Evolutionary conservation across 768 basidiomycete genomes (phyloP), one percentile per base, ranked within the genome.

Genomic region (Suillus ampliporus): DNA sequence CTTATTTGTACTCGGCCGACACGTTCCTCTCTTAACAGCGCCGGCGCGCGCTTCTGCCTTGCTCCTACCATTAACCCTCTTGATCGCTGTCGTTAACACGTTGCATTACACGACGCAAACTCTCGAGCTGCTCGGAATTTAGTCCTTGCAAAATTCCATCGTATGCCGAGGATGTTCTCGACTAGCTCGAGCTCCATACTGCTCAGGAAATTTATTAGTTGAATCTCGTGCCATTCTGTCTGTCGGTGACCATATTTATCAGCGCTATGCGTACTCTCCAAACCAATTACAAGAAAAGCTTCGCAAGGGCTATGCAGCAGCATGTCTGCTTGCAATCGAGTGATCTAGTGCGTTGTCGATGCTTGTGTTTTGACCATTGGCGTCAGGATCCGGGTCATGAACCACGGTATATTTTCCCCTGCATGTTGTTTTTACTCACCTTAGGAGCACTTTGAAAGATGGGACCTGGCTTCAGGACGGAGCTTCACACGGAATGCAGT

Each of bases 11-110:
- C 57, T 62, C 60, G 68, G 69, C 61, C 68, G 64, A 73, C 75
- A 74, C 75, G 75, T 71, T 76, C 60, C 65, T 54, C 10, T 21
- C 38, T 58, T 61, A 61, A 31, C 57, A 23, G 47, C 64, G 41
- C 41, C 63, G 35, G 40, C 38, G 28, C 28, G 35, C 35, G 31
- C 31, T 31, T 31, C 31, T 6, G 31, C 31, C 31, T 31, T 31
- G 31, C 31, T 31, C 31, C n/a, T n/a, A n/a, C n/a, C n/a, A n/a
- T n/a, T n/a, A n/a, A n/a, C n/a, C 31, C 31, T 31, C 31, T 31
- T 6, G 31, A 31, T 6, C 31, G 31, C 31, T 3, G n/a, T 46
- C n/a, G 44, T 28, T 26, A 28, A 51, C 50, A 41, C 60, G 60
- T 47, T 23, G 43, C 34, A 13, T 54, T 46, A 51, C 40, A 52